These are phyloP conservation scores for Larix kaempferi DNA, from an alignment of 75 land plant species.

Conservation along the genomic window DNA sequence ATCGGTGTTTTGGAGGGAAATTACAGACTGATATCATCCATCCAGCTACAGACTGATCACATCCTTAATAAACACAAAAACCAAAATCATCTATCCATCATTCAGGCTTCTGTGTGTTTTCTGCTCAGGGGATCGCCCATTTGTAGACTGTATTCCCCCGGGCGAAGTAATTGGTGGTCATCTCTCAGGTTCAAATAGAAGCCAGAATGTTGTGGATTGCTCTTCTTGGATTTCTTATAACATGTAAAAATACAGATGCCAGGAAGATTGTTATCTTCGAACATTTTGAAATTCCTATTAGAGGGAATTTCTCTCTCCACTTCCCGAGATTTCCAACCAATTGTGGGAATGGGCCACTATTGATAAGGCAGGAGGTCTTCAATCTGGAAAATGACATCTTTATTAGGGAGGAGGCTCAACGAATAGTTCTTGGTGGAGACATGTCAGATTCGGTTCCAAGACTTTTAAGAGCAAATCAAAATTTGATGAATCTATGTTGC, in stretches of 20 bases:
- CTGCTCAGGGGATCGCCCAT: too few relatives aligned
- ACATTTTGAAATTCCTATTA: constrained; percentile 7
- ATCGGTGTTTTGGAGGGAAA: too few relatives aligned
- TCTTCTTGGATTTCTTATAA: not conserved
- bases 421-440: not conserved
- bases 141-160: too few relatives aligned
- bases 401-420: not conserved
- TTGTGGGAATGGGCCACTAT: not conserved
- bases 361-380: constrained; percentile 2
- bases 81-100: too few relatives aligned
- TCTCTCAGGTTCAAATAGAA: not conserved
- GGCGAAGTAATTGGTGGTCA: too few relatives aligned
- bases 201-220: not conserved
- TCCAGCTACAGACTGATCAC: too few relatives aligned
- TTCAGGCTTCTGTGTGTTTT: too few relatives aligned
- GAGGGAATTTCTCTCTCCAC: not conserved
- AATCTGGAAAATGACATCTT: not conserved
- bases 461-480: not conserved
- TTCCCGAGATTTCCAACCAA: not conserved
- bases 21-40: too few relatives aligned
- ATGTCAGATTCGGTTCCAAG: not conserved
- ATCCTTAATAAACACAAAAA: too few relatives aligned
- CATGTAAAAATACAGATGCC: not conserved
- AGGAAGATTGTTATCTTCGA: constrained; percentile 8
- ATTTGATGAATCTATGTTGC: not conserved